Evolutionary conservation across 805 yeast species (phyloP).

Genomic region (Wickerhamiella australiensis): DNA sequence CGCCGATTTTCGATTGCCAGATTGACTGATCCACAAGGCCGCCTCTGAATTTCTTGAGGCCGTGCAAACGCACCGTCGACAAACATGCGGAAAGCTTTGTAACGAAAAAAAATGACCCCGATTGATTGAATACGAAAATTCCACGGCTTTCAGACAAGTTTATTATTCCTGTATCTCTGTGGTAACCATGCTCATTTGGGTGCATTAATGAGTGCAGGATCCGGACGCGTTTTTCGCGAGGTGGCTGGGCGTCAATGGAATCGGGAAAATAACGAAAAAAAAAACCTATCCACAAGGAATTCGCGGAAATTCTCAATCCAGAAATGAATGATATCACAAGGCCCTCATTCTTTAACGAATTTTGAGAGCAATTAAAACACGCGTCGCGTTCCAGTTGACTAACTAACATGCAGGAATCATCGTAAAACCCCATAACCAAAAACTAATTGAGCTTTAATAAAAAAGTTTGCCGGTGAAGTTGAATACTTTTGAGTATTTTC

Average conservation of each 20-base stretch:
- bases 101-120: not conserved
- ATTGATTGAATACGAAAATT: not conserved
- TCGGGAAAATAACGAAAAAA: not conserved
- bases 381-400: conserved; percentile 10
- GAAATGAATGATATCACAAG: not conserved
- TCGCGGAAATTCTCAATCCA: no score
- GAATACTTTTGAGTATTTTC: not conserved
- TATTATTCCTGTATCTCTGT: not conserved
- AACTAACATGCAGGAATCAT: not conserved
- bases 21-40: no score
- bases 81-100: no score
- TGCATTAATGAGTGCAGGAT: not conserved
- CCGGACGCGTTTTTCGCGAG: conserved; percentile 1
- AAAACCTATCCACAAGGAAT: no score
- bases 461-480: not conserved
- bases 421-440: not conserved
- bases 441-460: not conserved
- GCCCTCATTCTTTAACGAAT: not conserved
- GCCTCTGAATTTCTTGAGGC: no score
- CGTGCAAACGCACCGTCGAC: no score
- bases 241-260: not conserved
- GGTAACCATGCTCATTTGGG: conserved; percentile 1
- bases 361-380: not conserved
- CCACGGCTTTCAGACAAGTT: not conserved
- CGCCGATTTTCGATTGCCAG: no score